Conservation (phyloP, 306 rosid species). For the Trifolium repens region DNA sequence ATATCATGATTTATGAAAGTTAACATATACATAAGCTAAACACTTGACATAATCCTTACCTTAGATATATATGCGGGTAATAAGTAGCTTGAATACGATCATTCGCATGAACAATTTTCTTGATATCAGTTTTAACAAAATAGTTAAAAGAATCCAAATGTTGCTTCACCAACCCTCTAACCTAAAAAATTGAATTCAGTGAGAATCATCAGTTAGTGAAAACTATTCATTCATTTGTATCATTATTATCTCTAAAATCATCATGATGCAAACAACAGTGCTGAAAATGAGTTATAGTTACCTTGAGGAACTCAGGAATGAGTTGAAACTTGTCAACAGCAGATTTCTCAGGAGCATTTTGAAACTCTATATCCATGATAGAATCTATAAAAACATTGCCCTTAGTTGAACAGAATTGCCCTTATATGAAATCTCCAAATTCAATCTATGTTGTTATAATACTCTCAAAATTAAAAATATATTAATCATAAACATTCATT, state of each 20-base stretch:
- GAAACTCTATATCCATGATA: constrained; percentile 56
- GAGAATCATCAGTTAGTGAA: neutral
- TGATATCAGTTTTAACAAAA: constrained; percentile 69
- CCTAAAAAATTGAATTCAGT: constrained; percentile 42
- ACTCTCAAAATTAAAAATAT: too few relatives aligned
- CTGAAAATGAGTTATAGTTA: constrained; percentile 19
- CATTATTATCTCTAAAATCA: neutral
- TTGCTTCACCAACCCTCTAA: constrained; percentile 89
- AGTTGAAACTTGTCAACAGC: constrained; percentile 85
- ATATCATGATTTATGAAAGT: too few relatives aligned
- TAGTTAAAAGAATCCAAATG: constrained; percentile 94
- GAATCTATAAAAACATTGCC: neutral
- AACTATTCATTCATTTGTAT: neutral
- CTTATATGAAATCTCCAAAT: too few relatives aligned
- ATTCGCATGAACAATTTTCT: constrained; percentile 81
- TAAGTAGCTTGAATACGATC: constrained; percentile 44
- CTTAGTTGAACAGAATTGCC: too few relatives aligned
- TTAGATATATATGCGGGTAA: constrained; percentile 61
- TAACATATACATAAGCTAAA: too few relatives aligned
- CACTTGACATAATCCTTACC: constrained; percentile 42
- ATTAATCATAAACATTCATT: too few relatives aligned
- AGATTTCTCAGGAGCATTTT: constrained; percentile 58
- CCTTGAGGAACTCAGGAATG: constrained; percentile 91
- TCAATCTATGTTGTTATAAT: too few relatives aligned
- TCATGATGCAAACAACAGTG: neutral